These are phyloP conservation scores for Claviceps citrina DNA, from an alignment of 2,329 filamentous ascomycete species.

Conservation along the genomic window DNA sequence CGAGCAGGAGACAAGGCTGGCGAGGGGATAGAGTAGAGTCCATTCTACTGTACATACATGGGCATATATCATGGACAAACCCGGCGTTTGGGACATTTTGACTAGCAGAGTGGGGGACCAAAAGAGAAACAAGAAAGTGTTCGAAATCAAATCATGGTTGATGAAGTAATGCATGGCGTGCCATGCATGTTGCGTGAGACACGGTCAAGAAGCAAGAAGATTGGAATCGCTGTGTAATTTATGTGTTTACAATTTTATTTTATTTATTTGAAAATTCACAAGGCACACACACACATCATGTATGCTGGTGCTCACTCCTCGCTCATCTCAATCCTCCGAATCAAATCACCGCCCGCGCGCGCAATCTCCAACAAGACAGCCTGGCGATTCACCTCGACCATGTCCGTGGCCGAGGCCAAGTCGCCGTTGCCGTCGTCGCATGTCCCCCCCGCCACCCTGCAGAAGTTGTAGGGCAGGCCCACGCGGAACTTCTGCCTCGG, in stretches of 20 bases:
- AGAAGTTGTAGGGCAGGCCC: constrained; percentile 49
- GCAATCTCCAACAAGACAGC: constrained; percentile 60
- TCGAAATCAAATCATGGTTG: not conserved
- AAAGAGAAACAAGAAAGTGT: too few relatives aligned
- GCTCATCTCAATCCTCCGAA: constrained; percentile 46
- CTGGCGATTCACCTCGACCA: constrained; percentile 49
- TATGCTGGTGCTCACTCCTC: too few relatives aligned
- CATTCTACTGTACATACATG: constrained; percentile 11
- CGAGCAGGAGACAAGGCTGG: too few relatives aligned
- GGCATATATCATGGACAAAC: constrained; percentile 13
- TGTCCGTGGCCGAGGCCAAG: constrained; percentile 11
- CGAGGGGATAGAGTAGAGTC: constrained; percentile 18
- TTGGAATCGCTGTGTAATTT: too few relatives aligned
- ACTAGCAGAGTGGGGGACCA: not conserved
- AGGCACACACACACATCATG: too few relatives aligned
- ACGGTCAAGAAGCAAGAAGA: too few relatives aligned
- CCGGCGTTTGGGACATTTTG: constrained; percentile 6
- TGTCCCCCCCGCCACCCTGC: constrained; percentile 7
- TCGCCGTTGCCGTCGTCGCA: constrained; percentile 22
- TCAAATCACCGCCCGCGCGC: constrained; percentile 48
- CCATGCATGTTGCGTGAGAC: too few relatives aligned
- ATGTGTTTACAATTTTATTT: too few relatives aligned
- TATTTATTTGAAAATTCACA: too few relatives aligned
- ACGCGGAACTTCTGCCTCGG: constrained; percentile 47
- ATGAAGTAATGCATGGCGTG: too few relatives aligned